phyloP scores from a whole-genome alignment of 257 asterid genomes.

The Solanum tarapatanum region DNA sequence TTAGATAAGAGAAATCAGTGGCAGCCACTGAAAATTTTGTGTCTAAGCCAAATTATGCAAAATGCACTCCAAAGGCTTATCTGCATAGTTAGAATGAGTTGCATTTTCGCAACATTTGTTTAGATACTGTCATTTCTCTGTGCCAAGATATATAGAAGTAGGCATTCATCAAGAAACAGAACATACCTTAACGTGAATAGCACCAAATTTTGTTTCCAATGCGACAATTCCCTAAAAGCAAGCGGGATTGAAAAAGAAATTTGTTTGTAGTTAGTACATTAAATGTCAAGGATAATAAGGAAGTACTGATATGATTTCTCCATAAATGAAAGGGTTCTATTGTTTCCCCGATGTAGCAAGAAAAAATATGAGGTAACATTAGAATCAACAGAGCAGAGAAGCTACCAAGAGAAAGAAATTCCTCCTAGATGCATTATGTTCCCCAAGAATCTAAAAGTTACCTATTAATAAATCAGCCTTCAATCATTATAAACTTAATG shows the following conservation, averaged over 20 bases:
- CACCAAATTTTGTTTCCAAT: constrained; percentile 72
- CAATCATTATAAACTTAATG: neutral
- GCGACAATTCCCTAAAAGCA: constrained; percentile 68
- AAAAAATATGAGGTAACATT: neutral
- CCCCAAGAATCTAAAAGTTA: neutral
- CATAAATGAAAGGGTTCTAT: neutral
- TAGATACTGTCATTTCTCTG: neutral
- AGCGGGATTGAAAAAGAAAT: neutral
- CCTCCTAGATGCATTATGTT: neutral
- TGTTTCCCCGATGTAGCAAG: neutral
- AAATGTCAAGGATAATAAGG: neutral
- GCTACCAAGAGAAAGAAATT: neutral
- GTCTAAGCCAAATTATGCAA: neutral
- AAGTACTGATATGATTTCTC: neutral
- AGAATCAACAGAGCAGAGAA: neutral
- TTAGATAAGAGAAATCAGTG: neutral
- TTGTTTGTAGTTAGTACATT: neutral
- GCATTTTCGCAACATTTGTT: neutral
- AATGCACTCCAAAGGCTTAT: neutral
- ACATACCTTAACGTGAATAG: constrained; percentile 79
- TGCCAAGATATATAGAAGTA: neutral
- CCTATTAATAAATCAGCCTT: neutral
- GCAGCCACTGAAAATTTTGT: neutral
- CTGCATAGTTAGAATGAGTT: neutral
- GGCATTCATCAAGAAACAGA: neutral